Percentiles rank a stretch among this genome's conserved stretches.
phyloP scores from a whole-genome alignment of 352 stramenopile genomes.

The Phytophthora europaea region DNA sequence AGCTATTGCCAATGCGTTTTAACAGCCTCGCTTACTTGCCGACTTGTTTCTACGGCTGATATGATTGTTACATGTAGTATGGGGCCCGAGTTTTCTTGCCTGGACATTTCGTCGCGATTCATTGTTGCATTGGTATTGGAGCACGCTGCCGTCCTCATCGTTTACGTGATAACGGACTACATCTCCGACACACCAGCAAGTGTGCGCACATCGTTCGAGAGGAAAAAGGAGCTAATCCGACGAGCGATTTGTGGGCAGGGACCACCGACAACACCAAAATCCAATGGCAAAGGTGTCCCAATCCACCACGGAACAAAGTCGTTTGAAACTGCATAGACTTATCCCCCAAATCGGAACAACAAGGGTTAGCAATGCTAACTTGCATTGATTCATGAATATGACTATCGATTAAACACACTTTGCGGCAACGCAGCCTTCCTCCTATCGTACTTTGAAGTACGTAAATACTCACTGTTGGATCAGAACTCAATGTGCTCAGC shows the following conservation, averaged over 20 bases:
- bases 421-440: conserved; percentile 5
- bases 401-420: conserved; percentile 30
- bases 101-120: conserved; percentile 81
- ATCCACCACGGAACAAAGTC: conserved; percentile 35
- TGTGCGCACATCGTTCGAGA: conserved; percentile 83
- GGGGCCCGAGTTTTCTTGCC: conserved; percentile 85
- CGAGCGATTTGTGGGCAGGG: conserved; percentile 83
- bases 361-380: not conserved
- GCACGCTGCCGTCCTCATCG: conserved; percentile 74
- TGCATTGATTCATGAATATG: conserved; percentile 32
- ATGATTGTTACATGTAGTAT: conserved; percentile 51
- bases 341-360: not conserved
- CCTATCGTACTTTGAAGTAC: conserved; percentile 15
- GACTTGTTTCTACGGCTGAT: conserved; percentile 5
- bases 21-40: conserved; percentile 12
- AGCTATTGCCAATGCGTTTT: not conserved
- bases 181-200: conserved; percentile 82
- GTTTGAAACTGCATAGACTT: conserved; percentile 34
- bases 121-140: conserved; percentile 83
- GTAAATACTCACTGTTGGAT: conserved; percentile 26
- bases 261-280: conserved; percentile 20
- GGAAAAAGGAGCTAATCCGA: conserved; percentile 88
- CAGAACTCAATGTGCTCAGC: conserved; percentile 35
- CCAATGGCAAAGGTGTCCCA: conserved; percentile 10
- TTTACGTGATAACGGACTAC: conserved; percentile 86